Conservation (phyloP, 257 asterid species). For the Scutellaria galericulata region DNA sequence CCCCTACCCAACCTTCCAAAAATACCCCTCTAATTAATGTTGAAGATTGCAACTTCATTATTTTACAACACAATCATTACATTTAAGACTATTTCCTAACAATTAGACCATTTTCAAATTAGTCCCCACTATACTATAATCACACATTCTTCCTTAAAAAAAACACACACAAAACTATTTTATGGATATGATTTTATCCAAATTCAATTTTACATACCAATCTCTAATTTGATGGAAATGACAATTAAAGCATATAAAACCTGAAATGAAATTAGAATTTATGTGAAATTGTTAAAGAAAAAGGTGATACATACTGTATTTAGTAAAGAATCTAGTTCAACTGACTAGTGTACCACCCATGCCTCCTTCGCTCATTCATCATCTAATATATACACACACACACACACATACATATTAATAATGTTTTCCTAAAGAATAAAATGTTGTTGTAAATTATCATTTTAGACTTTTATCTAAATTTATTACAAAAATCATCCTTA, state of each 20-base stretch:
- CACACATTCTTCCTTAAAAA: conserved; percentile 13
- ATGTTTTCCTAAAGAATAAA: too few relatives aligned
- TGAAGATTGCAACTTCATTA: conserved; percentile 13
- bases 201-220: not conserved
- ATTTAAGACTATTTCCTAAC: conserved; percentile 29
- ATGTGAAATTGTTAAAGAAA: conserved; percentile 18
- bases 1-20: not conserved
- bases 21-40: conserved; percentile 15
- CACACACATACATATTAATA: too few relatives aligned
- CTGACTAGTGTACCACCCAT: conserved; percentile 27
- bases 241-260: conserved; percentile 1
- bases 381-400: not conserved
- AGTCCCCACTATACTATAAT: conserved; percentile 27
- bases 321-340: conserved; percentile 36
- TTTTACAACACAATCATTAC: conserved; percentile 15
- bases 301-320: conserved; percentile 18
- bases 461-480: too few relatives aligned
- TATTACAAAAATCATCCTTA: too few relatives aligned
- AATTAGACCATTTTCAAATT: not conserved
- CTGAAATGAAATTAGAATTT: conserved; percentile 7
- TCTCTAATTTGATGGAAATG: not conserved
- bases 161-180: too few relatives aligned
- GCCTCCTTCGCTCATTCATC: not conserved
- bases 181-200: too few relatives aligned
- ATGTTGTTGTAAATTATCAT: too few relatives aligned